These are phyloP conservation scores for Coccomyxa subellipsoidea DNA, from an alignment of 163 green algal genomes.

Conservation along the genomic window DNA sequence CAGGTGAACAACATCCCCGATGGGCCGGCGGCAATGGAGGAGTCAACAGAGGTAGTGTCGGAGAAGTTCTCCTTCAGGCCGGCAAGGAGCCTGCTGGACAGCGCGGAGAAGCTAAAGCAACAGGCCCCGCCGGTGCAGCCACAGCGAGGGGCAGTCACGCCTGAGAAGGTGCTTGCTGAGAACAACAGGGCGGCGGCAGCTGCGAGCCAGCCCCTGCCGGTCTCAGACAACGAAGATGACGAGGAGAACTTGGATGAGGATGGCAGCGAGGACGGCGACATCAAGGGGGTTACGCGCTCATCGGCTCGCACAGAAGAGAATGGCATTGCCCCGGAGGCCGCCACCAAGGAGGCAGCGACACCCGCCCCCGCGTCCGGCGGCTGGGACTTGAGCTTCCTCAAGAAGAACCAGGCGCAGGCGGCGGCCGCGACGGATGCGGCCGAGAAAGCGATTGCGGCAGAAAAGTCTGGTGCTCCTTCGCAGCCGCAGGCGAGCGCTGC, in stretches of 20 bases:
- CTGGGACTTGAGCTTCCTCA: conserved; percentile 1
- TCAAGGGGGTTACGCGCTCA: not conserved
- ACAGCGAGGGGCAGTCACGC: not conserved
- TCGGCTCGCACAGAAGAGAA: not conserved
- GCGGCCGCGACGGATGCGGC: not conserved
- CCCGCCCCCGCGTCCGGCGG: not conserved
- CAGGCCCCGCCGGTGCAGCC: not conserved
- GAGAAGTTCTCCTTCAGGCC: not conserved
- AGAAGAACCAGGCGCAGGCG: not conserved
- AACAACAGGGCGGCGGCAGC: not conserved
- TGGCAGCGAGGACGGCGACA: not conserved
- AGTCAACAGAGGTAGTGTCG: not conserved
- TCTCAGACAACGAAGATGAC: not conserved
- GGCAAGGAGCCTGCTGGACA: not conserved
- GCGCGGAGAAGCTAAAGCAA: not conserved
- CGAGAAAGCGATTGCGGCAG: not conserved
- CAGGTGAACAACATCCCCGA: not conserved
- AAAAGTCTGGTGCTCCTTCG: not conserved
- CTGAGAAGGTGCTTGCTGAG: not conserved
- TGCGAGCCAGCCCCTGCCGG: not conserved
- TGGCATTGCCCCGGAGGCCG: not conserved
- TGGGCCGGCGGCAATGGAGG: not conserved
- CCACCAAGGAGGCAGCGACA: not conserved
- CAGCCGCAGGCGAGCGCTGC: not conserved
- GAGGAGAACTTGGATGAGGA: not conserved